Conservation (phyloP, 164 flowering plant species). For the Dillenia turbinata region DNA sequence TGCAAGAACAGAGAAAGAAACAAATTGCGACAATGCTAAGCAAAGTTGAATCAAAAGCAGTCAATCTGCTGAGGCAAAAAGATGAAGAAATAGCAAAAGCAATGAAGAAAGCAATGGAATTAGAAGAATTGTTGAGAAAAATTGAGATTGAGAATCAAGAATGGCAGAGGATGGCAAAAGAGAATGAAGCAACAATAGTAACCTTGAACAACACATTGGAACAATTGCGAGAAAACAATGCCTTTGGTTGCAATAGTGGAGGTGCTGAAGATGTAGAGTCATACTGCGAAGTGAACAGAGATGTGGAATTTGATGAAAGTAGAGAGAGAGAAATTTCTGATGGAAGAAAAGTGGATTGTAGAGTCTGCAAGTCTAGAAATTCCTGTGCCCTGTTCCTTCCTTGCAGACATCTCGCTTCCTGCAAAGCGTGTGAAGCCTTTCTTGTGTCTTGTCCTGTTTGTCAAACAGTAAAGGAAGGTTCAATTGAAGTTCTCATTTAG, state of each 20-base stretch:
- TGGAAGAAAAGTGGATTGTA: conserved; percentile 34
- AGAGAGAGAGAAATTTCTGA: neutral
- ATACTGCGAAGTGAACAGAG: conserved; percentile 32
- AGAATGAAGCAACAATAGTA: conserved; percentile 49
- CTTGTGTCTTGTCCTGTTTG: conserved; percentile 72
- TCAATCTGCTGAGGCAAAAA: conserved; percentile 24
- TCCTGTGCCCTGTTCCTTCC: conserved; percentile 65
- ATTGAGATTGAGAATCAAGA: conserved; percentile 25
- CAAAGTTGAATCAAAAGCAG: too few relatives aligned
- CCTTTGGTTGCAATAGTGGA: conserved; percentile 6
- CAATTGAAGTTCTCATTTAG: conserved; percentile 28
- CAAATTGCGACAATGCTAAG: too few relatives aligned
- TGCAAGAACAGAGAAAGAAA: too few relatives aligned
- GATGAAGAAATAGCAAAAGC: conserved; percentile 47
- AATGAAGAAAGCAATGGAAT: conserved; percentile 24
- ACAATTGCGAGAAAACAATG: conserved; percentile 30
- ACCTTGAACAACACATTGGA: conserved; percentile 39
- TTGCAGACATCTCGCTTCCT: conserved; percentile 71
- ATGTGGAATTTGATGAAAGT: conserved; percentile 1
- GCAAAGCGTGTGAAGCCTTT: conserved; percentile 50
- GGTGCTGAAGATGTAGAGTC: conserved; percentile 61
- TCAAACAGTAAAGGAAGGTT: conserved; percentile 37
- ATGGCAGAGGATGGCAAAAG: conserved; percentile 65
- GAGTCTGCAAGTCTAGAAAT: conserved; percentile 32
- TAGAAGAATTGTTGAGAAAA: conserved; percentile 16